Percentiles rank a stretch among this genome's conserved stretches.
Conservation (phyloP, 2,329 filamentous ascomycete genomes). For the Shiraia sp. region DNA sequence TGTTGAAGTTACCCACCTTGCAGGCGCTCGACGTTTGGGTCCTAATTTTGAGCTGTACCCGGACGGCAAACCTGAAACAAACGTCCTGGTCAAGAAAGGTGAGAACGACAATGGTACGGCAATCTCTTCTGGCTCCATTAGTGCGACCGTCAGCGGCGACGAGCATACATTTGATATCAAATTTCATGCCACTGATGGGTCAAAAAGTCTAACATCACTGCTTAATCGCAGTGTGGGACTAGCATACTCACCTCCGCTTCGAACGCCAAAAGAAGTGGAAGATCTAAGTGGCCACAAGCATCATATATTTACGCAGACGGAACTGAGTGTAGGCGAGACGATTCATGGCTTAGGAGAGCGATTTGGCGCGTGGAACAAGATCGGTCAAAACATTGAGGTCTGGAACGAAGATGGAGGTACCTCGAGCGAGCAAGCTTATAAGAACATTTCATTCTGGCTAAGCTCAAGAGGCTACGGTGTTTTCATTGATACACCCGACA, state of each 20-base stretch:
- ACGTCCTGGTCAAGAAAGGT: conserved; percentile 46
- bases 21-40: conserved; percentile 56
- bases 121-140: conserved; percentile 56
- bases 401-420: conserved; percentile 67
- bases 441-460: conserved; percentile 72
- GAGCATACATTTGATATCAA: conserved; percentile 59
- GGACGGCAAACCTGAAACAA: conserved; percentile 49
- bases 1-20: conserved; percentile 62
- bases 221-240: conserved; percentile 60
- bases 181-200: conserved; percentile 57
- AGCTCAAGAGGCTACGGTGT: conserved; percentile 76
- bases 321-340: conserved; percentile 60
- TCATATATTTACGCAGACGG: conserved; percentile 52
- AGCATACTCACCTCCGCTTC: conserved; percentile 59
- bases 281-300: conserved; percentile 54
- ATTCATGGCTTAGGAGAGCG: conserved; percentile 76
- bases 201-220: conserved; percentile 59
- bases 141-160: conserved; percentile 55
- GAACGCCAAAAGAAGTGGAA: conserved; percentile 57
- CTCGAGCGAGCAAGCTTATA: conserved; percentile 71
- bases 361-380: conserved; percentile 76
- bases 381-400: conserved; percentile 71
- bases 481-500: conserved; percentile 72
- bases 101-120: conserved; percentile 50
- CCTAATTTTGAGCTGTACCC: conserved; percentile 65